Evolutionary conservation across 1,139 yeast species (phyloP).

Genomic region (Sugiyamaella castrensis): DNA sequence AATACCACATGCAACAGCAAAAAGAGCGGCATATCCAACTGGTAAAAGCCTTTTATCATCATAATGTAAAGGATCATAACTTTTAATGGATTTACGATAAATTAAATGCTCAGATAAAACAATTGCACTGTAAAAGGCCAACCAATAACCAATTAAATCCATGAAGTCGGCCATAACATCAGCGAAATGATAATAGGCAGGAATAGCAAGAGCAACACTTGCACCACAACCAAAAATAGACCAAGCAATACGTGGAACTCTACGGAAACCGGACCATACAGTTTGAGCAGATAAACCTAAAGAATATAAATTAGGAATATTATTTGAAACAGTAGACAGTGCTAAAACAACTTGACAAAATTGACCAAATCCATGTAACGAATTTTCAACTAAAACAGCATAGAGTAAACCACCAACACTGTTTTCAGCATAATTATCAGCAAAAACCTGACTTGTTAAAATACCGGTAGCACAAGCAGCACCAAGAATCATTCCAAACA

Average conservation of each 20-base stretch:
- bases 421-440: slow-evolving; percentile 49
- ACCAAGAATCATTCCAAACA: slow-evolving; percentile 76
- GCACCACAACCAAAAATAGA: slow-evolving; percentile 70
- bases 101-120: slow-evolving; percentile 74
- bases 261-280: slow-evolving; percentile 66
- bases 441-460: slow-evolving; percentile 46
- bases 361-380: slow-evolving; percentile 84
- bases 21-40: slow-evolving; percentile 69
- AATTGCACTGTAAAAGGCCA: slow-evolving; percentile 78
- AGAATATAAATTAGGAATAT: slow-evolving; percentile 90
- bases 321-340: slow-evolving; percentile 82
- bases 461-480: slow-evolving; percentile 81
- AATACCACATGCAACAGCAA: slow-evolving; percentile 78
- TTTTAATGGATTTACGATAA: slow-evolving; percentile 53
- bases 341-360: slow-evolving; percentile 83
- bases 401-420: slow-evolving; percentile 81
- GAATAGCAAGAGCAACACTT: slow-evolving; percentile 81
- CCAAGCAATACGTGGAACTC: slow-evolving; percentile 81
- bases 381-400: slow-evolving; percentile 70
- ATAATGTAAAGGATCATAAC: slow-evolving; percentile 64
- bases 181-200: slow-evolving; percentile 74
- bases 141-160: slow-evolving; percentile 87
- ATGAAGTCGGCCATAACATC: slow-evolving; percentile 77
- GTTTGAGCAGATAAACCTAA: slow-evolving; percentile 83
- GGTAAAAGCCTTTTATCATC: slow-evolving; percentile 59